Base-by-base conservation (phyloP, 768 basidiomycete genomes). In the Psilocybe azurescens region DNA sequence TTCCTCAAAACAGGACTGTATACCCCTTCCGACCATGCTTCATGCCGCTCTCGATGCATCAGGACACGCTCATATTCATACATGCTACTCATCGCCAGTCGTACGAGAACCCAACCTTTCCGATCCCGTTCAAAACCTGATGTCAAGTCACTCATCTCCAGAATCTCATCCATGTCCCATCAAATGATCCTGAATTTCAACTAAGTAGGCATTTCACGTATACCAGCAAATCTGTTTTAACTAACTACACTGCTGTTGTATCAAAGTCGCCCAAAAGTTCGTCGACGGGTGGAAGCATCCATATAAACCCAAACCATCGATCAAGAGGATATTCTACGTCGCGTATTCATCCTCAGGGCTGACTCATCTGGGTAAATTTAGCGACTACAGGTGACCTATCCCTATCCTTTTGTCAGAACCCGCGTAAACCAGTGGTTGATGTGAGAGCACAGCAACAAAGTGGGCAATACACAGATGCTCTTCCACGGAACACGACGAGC, bases 401-500 rank as follows among this genome's bases (percentile, higher is more conserved):
- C 48, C 38, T 52, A 39, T 38, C 4, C 38, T 24, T 29, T 10
- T 39, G n/a, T 18, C n/a, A n/a, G 0, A 32, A 30, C 8, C 30
- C 0, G n/a, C 16, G 4, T 13, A 18, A 32, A 39, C 32, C 5
- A 3, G 39, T 41, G 7, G 18, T 18, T 58, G 8, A 58, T 44
- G 44, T 20, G 11, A 16, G 28, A 51, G 56, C 24, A 69, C 36
- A 63, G 72, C 46, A 74, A 74, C 46, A 67, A 67, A 62, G 73
- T 74, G 3, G 73, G 73, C 18, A 74, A 74, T 53, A 70, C 72
- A 0, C 68, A 73, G 33, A 69, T 74, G 65, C 62, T 73, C 39
- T 74, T 72, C 44, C 73, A 74, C 33, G 73, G 73, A 2, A 74
- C 73, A 1, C 59, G 59, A 58, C 64, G 72, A n/a, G 69, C 58